These are phyloP conservation scores for Cadophora gregata DNA, from an alignment of 2,329 filamentous ascomycete species.

Conservation along the genomic window DNA sequence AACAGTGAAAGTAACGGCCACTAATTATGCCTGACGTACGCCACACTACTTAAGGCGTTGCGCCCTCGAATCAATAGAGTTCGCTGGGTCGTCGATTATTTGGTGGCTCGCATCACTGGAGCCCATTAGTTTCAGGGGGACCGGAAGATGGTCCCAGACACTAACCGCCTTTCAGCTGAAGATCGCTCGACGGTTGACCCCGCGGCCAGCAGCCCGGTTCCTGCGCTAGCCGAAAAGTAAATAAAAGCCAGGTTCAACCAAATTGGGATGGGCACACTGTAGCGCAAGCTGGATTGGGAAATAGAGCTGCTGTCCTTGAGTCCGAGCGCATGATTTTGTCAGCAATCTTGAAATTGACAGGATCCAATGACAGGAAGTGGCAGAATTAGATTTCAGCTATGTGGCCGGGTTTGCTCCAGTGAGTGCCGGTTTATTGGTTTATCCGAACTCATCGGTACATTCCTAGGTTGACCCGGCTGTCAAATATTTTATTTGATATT, in stretches of 20 bases:
- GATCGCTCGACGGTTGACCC: not conserved
- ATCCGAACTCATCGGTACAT: not conserved
- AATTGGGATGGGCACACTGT: not conserved
- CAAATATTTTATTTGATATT: not conserved
- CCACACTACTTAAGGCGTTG: not conserved
- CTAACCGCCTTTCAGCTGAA: not conserved
- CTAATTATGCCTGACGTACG: not conserved
- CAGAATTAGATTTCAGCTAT: conserved; percentile 1
- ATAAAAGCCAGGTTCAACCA: not conserved
- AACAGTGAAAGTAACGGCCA: not conserved
- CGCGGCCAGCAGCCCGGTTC: not conserved
- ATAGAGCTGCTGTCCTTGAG: not conserved
- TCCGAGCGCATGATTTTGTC: not conserved
- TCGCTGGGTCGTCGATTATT: not conserved
- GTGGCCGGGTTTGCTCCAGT: not conserved
- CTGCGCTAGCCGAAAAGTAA: conserved; percentile 6
- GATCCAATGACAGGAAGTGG: not conserved
- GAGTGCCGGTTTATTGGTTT: not conserved
- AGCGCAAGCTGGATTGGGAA: not conserved
- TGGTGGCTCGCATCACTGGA: not conserved
- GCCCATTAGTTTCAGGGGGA: not conserved
- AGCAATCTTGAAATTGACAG: not conserved
- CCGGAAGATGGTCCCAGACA: not conserved
- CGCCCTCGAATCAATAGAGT: not conserved
- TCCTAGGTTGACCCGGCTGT: not conserved